Evolutionary conservation across 805 yeast genomes (phyloP), one percentile per base, ranked within the genome.

Genomic region (Saccharomycopsis fermentans): DNA sequence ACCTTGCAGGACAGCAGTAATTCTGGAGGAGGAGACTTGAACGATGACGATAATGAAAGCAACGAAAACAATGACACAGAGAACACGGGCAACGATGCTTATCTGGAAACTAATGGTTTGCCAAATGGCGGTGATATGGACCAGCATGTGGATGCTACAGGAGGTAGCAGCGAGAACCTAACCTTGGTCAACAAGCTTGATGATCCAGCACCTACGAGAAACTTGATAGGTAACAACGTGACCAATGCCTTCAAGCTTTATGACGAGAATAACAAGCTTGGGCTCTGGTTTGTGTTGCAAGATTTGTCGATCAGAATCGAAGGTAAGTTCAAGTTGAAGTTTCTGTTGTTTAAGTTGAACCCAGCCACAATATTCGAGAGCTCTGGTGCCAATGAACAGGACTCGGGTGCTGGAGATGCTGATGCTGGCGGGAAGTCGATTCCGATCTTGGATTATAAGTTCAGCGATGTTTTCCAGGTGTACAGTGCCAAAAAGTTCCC

Each of bases 401-500:
- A 50, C 12, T 6, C 26, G 9, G 8, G 29, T 21, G 47, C 21
- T 3, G 16, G 16, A 9, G 58, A 54, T 32, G 21, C 24, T 35
- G 56, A 54, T 21, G 43, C 59, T 43, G 58, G 62, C n/a, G 62
- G 62, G 8, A 59, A 55, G 19, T 56, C 62, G n/a, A 63, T 67
- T 11, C 63, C 63, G 12, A 61, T 67, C 34, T 63, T 64, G 37
- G 67, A 69, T 40, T 61, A 63, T n/a, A 63, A 66, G 39, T 74
- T 70, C 59, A 71, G 74, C 14, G 67, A 70, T 9, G 60, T 65
- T 3, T 74, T 75, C 66, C 66, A 64, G 43, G 77, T 74, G 3
- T 75, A 69, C 60, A 70, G 75, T 37, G 78, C 79, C 0, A 75
- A 75, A 60, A 71, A 69, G 62, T 75, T 74, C 60, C 79, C 79